A percentile compares a stretch with the other conserved stretches of the same genome.
Evolutionary conservation across 306 rosid species (phyloP).

Genomic region (Prosopis cineraria): DNA sequence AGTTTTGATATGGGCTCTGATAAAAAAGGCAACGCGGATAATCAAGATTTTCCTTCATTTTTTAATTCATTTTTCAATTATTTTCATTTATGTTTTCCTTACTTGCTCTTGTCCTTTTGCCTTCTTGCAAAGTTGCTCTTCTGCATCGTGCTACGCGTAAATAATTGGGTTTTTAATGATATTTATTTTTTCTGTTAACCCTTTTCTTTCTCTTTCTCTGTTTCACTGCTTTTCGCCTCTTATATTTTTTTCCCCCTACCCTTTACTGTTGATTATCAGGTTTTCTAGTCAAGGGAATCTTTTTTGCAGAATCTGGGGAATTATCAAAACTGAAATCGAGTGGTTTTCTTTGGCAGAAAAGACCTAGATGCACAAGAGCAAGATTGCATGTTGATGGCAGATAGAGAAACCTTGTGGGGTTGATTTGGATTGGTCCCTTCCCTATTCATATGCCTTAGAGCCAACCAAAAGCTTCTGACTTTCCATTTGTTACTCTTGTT

Average conservation of each 20-base stretch:
- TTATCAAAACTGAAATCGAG: conserved; percentile 34
- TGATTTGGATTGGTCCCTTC: conserved; percentile 35
- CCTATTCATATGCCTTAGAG: conserved; percentile 23
- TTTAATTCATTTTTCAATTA: not conserved
- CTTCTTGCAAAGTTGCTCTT: conserved; percentile 21
- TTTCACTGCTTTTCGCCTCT: conserved; percentile 14
- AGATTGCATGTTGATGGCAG: conserved; percentile 29
- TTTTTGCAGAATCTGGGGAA: conserved; percentile 62
- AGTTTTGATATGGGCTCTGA: conserved; percentile 29
- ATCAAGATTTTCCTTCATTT: not conserved
- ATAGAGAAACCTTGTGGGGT: conserved; percentile 22
- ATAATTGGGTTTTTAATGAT: not conserved
- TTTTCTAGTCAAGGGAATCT: conserved; percentile 61
- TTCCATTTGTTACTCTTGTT: conserved; percentile 28
- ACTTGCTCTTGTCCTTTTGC: conserved; percentile 22
- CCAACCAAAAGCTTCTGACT: conserved; percentile 45
- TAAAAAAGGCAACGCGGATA: conserved; percentile 8
- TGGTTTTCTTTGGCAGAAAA: conserved; percentile 28
- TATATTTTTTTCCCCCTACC: conserved; percentile 19
- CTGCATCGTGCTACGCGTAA: not conserved
- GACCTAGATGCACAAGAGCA: conserved; percentile 41
- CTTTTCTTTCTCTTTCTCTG: not conserved
- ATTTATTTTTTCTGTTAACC: not conserved
- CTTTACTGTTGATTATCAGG: conserved; percentile 31
- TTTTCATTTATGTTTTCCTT: not conserved